Conservation (phyloP, 352 stramenopile species). For the Globisporangium perplexum region DNA sequence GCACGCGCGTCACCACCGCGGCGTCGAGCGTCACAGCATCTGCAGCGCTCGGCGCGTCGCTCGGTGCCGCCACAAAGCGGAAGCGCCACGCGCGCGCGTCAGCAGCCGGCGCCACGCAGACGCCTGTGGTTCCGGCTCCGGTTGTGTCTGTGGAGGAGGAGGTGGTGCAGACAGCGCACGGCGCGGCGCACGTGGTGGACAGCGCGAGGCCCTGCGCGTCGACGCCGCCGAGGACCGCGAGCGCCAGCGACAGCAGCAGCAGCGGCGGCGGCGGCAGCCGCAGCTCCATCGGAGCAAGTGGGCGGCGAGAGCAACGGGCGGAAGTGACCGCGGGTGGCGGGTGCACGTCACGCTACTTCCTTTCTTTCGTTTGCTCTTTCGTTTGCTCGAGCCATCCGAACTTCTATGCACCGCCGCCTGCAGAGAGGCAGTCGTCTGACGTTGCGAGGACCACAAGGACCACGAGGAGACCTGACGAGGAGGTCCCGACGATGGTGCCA, state of each 20-base stretch:
- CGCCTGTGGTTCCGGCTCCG: not conserved
- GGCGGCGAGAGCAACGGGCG: too few species aligned
- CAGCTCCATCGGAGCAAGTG: not conserved
- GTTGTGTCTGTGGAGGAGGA: not conserved
- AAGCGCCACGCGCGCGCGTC: conserved; percentile 8
- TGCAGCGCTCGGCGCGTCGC: not conserved
- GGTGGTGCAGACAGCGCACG: not conserved
- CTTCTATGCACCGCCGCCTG: too few species aligned
- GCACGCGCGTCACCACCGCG: conserved; percentile 2
- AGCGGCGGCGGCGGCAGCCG: not conserved
- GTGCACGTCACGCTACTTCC: not conserved
- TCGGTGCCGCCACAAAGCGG: not conserved
- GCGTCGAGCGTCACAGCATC: conserved; percentile 6
- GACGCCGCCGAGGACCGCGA: not conserved
- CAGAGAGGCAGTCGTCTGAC: too few species aligned
- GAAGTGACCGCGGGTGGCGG: not conserved
- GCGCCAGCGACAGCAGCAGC: not conserved
- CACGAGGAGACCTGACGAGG: too few species aligned
- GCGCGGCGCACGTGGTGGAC: not conserved
- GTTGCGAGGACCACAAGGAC: too few species aligned
- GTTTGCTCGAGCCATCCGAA: too few species aligned
- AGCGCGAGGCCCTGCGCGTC: not conserved
- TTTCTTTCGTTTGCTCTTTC: not conserved
- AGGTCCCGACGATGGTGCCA: too few species aligned
- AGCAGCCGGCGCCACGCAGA: conserved; percentile 7